A percentile compares a stretch with the other conserved stretches of the same genome.
phyloP scores from a whole-genome alignment of 306 rosid genomes.

The Medicago truncatula region MtrunA17r5.0-ANR NC_053043.1:16775501-16776000 shows the following conservation, averaged over 20 bases:
- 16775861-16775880: not conserved
- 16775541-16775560: constrained; percentile 48
- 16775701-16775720: not conserved
- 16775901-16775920: not conserved
- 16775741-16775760: not conserved
- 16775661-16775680: constrained; percentile 55
- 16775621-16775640: not conserved
- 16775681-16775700: constrained; percentile 52
- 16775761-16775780: not conserved
- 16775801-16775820: not conserved
- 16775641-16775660: constrained; percentile 38
- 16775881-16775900: not conserved
- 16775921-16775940: not conserved
- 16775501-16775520: constrained; percentile 36
- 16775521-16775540: not conserved
- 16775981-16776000: not conserved
- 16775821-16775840: not conserved
- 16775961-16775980: constrained; percentile 17
- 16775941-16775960: not conserved
- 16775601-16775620: not conserved
- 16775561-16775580: constrained; percentile 23
- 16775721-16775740: not conserved
- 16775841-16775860: not conserved
- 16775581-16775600: not conserved
- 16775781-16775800: not conserved